Evolutionary conservation across 495 filamentous ascomycete genomes (phyloP), one percentile per base, ranked within the genome.

Genomic region (Tuber umbilicatum): DNA sequence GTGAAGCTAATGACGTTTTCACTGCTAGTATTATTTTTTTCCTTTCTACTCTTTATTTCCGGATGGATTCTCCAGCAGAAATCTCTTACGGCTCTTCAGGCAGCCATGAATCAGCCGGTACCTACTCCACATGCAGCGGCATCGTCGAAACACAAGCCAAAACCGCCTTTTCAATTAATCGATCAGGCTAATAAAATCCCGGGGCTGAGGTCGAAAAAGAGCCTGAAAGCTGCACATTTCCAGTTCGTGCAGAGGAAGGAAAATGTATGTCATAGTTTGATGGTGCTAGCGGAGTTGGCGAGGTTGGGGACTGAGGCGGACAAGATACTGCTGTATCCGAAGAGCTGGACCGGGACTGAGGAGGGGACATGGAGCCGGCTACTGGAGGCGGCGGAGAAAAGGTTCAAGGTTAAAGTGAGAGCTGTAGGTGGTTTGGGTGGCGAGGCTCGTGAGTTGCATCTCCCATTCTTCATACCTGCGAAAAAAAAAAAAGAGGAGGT

Each of bases 251-350:
- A 91, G 21, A 87, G 87, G 60, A 86, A 85, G 72, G 85, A 87
- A 5, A 91, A 92, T 81, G 86, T 94, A 4, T 94, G 92, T 84
- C 93, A 93, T 80, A 88, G 89, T 2, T 81, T 94, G 71, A 91
- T 94, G 91, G 85, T 93, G 9, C 90, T 94, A 75, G 90, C 91
- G 78, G 84, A 86, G 27, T 76, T 93, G 70, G 79, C 89, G 38
- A 85, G 87, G 40, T 83, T 90, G 0, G 89, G 87, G 19, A 90
- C 87, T 77, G 87, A 87, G 74, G 90, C 91, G 3, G 88, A 91
- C 43, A 87, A 88, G 7, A 81, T 93, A 19, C 84, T 94, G 78
- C 86, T 93, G 80, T 93, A 92, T 77, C 90, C 90, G 21, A 82
- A 84, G 73, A 79, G 81, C 75, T 91, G 88, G 87, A 82, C 85